Percentiles rank a stretch among this genome's conserved stretches.
Conservation (phyloP, 225 moss, liverwort and hornwort genomes). For the Anthoceros angustus region DNA sequence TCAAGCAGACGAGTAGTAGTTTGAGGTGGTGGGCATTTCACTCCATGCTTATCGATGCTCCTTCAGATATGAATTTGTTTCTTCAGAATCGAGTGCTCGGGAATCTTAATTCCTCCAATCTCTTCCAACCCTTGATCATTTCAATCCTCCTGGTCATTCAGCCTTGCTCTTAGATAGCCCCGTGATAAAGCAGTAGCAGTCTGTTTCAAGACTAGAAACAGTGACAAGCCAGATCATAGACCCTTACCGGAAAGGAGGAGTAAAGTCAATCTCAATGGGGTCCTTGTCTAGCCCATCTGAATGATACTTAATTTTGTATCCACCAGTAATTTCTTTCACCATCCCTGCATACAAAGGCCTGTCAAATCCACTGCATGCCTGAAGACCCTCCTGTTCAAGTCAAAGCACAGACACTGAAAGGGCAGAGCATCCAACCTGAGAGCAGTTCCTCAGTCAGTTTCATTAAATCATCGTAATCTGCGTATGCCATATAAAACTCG, state of each 20-base stretch:
- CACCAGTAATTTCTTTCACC: conserved; percentile 73
- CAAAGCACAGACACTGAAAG: not conserved
- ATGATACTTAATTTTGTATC: conserved; percentile 71
- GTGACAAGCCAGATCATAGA: not conserved
- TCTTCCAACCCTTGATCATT: conserved; percentile 76
- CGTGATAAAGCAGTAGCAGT: not conserved
- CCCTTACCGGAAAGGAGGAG: conserved; percentile 67
- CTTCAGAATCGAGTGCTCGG: conserved; percentile 48
- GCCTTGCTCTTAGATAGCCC: no score
- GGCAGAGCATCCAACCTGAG: conserved; percentile 35
- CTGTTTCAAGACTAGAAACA: not conserved
- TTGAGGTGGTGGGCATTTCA: conserved; percentile 88
- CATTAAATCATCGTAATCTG: conserved; percentile 87
- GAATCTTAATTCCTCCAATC: conserved; percentile 52
- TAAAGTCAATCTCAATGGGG: conserved; percentile 75
- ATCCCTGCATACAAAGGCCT: conserved; percentile 26
- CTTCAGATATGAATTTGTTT: conserved; percentile 58
- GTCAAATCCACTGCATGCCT: not conserved
- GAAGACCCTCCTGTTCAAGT: not conserved
- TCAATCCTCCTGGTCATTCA: conserved; percentile 53
- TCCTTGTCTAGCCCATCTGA: conserved; percentile 56
- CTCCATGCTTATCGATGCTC: conserved; percentile 44
- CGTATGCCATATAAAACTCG: conserved; percentile 97
- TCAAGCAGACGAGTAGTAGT: conserved; percentile 85
- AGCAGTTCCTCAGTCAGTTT: conserved; percentile 65